phyloP scores from a whole-genome alignment of 2,329 filamentous ascomycete species.

The Scytalidium sp. region DNA sequence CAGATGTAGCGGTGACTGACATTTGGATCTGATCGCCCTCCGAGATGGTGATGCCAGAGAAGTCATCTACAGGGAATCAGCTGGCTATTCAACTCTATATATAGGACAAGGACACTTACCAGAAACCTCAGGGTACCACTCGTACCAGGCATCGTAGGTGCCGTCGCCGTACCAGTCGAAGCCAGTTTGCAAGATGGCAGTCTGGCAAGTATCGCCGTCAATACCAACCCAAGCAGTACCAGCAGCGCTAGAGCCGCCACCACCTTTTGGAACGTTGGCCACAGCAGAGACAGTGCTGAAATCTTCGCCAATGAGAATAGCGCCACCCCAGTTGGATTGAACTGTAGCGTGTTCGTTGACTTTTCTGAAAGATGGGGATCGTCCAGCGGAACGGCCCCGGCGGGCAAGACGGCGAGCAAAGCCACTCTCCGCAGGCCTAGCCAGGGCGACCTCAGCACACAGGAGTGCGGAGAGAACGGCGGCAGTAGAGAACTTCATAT shows the following conservation, averaged over 20 bases:
- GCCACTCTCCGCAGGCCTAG: background rate
- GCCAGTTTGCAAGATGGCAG: constrained; percentile 55
- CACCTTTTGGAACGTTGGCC: background rate
- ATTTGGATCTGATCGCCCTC: constrained; percentile 40
- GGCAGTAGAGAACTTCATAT: background rate
- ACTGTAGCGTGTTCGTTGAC: background rate
- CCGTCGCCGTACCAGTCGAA: constrained; percentile 51
- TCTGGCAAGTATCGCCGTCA: constrained; percentile 54
- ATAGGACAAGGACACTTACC: background rate
- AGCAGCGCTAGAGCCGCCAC: constrained; percentile 13
- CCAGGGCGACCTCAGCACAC: background rate
- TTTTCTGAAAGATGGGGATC: background rate
- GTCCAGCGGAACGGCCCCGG: background rate
- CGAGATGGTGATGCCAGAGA: constrained; percentile 33
- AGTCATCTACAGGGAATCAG: constrained; percentile 1
- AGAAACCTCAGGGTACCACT: constrained; percentile 51
- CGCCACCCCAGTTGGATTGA: background rate
- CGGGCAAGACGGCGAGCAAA: background rate
- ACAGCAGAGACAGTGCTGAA: background rate
- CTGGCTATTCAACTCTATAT: background rate
- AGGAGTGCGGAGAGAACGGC: background rate
- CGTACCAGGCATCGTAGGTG: constrained; percentile 57
- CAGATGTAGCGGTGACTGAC: constrained; percentile 33
- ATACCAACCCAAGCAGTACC: constrained; percentile 60
- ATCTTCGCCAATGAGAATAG: background rate